Evolutionary conservation across 2,329 filamentous ascomycete genomes (phyloP).

Genomic region (Aureobasidium sp.): DNA sequence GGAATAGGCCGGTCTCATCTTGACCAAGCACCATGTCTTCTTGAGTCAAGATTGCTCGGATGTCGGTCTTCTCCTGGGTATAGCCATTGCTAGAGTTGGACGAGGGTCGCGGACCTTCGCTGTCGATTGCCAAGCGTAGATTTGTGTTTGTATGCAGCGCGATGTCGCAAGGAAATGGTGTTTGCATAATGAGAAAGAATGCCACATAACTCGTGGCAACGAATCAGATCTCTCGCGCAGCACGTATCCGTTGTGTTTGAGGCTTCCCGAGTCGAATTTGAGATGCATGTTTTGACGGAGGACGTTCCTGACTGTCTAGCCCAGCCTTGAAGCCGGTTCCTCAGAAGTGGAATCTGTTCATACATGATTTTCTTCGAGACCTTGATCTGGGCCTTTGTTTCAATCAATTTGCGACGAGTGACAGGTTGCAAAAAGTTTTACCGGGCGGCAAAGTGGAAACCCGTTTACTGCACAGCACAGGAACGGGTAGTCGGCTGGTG

Average conservation of each 20-base stretch:
- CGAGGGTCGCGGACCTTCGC: background rate
- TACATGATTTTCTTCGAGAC: background rate
- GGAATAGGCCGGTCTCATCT: background rate
- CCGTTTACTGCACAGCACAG: background rate
- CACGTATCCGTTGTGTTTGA: background rate
- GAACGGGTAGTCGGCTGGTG: background rate
- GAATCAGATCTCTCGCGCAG: background rate
- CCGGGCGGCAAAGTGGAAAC: background rate
- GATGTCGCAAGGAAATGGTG: background rate
- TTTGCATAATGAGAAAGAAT: background rate
- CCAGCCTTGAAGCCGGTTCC: background rate
- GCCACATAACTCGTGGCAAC: background rate
- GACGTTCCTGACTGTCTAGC: background rate
- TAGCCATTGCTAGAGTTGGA: no score
- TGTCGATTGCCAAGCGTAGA: conserved; percentile 1
- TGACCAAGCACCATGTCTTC: background rate
- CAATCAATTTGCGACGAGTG: background rate
- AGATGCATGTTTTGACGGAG: background rate
- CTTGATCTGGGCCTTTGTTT: background rate
- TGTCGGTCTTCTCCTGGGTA: no score
- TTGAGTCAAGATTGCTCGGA: no score
- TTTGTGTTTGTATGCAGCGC: conserved; percentile 1
- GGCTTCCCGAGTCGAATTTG: background rate
- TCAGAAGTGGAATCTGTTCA: background rate
- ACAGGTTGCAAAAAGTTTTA: background rate